Conservation (phyloP, 148 eudicot genomes). For the Suaeda aralocaspica region DNA sequence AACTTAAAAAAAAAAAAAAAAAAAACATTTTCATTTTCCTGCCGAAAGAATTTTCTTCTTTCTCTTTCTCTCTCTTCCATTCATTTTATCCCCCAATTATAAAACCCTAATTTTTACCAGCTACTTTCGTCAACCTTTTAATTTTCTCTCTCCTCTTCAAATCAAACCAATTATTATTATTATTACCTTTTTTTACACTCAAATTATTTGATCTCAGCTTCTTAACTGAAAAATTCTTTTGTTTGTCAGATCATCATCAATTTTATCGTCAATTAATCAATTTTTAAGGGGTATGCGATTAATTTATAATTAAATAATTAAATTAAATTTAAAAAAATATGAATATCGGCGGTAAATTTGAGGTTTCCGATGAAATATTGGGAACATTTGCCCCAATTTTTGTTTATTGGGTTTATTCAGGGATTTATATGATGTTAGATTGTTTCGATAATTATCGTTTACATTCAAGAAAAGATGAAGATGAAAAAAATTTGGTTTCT, state of each 20-base stretch:
- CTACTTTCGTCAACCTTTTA: background rate
- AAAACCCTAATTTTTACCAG: conserved; percentile 25
- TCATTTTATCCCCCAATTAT: conserved; percentile 13
- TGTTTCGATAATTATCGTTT: conserved; percentile 53
- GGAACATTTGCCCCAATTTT: conserved; percentile 74
- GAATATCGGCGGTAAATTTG: conserved; percentile 30
- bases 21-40: background rate
- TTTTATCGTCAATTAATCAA: background rate
- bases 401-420: conserved; percentile 85
- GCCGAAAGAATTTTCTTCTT: background rate
- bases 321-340: background rate
- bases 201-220: conserved; percentile 26
- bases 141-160: conserved; percentile 12
- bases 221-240: background rate
- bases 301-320: background rate
- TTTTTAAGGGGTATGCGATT: conserved; percentile 21
- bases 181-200: background rate
- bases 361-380: conserved; percentile 64
- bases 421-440: conserved; percentile 52
- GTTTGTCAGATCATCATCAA: background rate
- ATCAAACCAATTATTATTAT: conserved; percentile 2
- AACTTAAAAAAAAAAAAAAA: too few species aligned
- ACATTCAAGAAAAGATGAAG: conserved; percentile 67
- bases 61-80: background rate
- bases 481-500: conserved; percentile 73